Evolutionary conservation across 2,329 filamentous ascomycete genomes (phyloP).

Genomic region (Cercospora nicotianae): DNA sequence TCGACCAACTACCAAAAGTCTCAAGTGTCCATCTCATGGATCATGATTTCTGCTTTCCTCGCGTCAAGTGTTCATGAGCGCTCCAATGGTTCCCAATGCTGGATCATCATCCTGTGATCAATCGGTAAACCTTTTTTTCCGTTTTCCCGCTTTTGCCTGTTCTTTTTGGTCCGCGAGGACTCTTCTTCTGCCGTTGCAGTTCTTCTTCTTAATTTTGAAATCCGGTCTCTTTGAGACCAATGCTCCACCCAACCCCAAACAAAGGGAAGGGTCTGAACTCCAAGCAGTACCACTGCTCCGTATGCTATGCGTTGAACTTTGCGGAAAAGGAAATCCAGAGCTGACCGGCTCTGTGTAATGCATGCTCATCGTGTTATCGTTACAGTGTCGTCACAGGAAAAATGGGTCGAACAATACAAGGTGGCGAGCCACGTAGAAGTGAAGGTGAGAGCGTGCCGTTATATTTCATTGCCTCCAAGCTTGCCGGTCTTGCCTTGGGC

Average conservation of each 20-base stretch:
- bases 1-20: not conserved
- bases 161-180: slow-evolving; percentile 18
- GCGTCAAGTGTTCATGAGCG: not conserved
- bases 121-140: not conserved
- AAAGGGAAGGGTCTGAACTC: not conserved
- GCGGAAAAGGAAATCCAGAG: slow-evolving; percentile 9
- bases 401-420: not conserved
- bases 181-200: not conserved
- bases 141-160: slow-evolving; percentile 5
- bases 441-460: not conserved
- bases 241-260: not conserved
- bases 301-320: slow-evolving; percentile 19
- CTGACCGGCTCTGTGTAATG: slow-evolving; percentile 18
- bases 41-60: not conserved
- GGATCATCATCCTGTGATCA: not conserved
- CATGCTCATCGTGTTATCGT: slow-evolving; percentile 27
- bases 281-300: slow-evolving; percentile 19
- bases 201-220: not conserved
- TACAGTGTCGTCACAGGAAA: slow-evolving; percentile 23
- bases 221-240: not conserved
- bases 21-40: not conserved
- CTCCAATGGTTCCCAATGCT: not conserved
- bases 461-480: slow-evolving; percentile 25
- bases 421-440: not conserved
- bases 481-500: slow-evolving; percentile 16